phyloP scores from a whole-genome alignment of 202 grass and related monocot genomes.

The Digitaria exilis region DNA sequence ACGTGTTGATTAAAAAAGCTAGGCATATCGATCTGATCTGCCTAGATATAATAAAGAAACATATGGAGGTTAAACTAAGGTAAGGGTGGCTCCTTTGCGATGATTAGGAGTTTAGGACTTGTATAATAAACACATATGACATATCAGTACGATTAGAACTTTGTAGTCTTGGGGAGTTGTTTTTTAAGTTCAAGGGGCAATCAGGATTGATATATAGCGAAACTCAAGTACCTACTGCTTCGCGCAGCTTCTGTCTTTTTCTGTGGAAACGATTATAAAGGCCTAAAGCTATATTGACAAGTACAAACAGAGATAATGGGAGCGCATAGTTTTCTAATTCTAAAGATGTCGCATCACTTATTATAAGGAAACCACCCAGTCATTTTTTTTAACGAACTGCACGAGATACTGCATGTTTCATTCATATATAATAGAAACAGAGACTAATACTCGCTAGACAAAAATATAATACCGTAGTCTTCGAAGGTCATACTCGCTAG shows the following conservation, averaged over 20 bases:
- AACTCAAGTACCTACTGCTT: not conserved
- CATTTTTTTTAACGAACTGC: too few relatives aligned
- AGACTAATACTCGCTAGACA: too few relatives aligned
- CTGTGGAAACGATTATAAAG: not conserved
- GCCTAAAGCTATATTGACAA: not conserved
- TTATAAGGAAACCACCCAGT: too few relatives aligned
- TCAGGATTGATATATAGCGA: not conserved
- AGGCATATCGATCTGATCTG: conserved; percentile 8
- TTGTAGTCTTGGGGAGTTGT: not conserved
- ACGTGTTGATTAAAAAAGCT: conserved; percentile 30
- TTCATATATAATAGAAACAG: too few relatives aligned
- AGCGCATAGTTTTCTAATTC: too few relatives aligned
- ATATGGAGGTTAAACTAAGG: not conserved
- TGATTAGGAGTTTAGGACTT: conserved; percentile 32
- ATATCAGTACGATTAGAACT: not conserved
- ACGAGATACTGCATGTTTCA: too few relatives aligned
- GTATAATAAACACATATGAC: not conserved
- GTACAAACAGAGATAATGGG: not conserved
- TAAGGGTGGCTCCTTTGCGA: not conserved
- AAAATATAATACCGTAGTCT: too few relatives aligned
- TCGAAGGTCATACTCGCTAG: too few relatives aligned
- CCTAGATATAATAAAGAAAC: not conserved
- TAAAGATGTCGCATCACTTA: not conserved
- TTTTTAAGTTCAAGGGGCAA: not conserved
- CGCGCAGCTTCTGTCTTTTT: not conserved